phyloP scores from a whole-genome alignment of 2,329 filamentous ascomycete genomes.

The Ascochyta pisi region DNA sequence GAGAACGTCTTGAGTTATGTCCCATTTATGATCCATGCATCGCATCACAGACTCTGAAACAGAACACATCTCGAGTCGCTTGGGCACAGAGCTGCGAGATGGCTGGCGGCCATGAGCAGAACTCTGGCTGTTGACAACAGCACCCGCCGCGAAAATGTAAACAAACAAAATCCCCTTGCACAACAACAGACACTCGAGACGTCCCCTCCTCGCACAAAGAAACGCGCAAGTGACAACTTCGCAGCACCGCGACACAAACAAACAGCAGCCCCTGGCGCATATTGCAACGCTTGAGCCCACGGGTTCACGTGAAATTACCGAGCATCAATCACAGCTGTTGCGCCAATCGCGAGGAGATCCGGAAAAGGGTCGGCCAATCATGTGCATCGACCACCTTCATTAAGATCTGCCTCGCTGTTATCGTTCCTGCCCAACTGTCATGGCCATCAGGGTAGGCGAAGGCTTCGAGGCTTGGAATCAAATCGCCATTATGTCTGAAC shows the following conservation, averaged over 20 bases:
- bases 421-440: constrained; percentile 17
- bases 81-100: neutral
- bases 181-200: constrained; percentile 3
- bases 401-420: constrained; percentile 2
- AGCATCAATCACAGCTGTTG: constrained; percentile 12
- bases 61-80: constrained; percentile 3
- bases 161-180: constrained; percentile 1
- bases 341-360: constrained; percentile 9
- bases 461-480: neutral
- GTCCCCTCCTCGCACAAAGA: constrained; percentile 6
- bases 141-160: neutral
- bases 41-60: constrained; percentile 15
- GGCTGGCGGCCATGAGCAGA: neutral
- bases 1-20: constrained; percentile 1
- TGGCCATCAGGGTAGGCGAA: constrained; percentile 5
- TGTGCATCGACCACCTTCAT: constrained; percentile 8
- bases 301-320: constrained; percentile 16
- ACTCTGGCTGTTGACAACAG: no score
- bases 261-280: constrained; percentile 17
- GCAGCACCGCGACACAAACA: neutral
- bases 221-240: neutral
- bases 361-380: constrained; percentile 9
- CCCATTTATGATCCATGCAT: constrained; percentile 18
- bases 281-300: constrained; percentile 20
- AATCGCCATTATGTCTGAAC: neutral